Conservation (phyloP, 441 rosid genomes). For the Corymbia calophylla region DNA sequence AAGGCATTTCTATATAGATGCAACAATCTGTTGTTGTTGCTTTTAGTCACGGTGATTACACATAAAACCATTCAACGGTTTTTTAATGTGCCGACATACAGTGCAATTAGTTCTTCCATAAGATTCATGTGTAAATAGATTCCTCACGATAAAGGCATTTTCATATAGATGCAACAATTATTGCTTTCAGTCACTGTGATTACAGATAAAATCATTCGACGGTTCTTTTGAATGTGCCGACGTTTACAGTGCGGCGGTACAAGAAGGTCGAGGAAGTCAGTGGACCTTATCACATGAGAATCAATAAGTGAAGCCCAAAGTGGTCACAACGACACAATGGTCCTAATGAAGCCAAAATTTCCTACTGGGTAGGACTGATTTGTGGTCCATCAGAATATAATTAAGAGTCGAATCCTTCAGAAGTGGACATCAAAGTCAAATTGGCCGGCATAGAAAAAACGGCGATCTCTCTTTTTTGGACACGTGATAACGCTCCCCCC, state of each 20-base stretch:
- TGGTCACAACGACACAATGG: fast-evolving
- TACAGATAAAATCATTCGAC: neutral
- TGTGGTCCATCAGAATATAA: neutral
- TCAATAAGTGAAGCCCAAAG: neutral
- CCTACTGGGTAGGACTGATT: neutral
- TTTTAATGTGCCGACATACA: no score
- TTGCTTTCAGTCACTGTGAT: neutral
- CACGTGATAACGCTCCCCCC: neutral
- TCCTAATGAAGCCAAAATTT: neutral
- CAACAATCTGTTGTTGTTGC: neutral
- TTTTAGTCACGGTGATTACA: neutral
- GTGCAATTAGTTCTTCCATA: neutral
- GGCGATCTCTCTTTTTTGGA: no score
- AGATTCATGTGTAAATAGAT: neutral
- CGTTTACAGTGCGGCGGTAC: neutral
- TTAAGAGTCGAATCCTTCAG: neutral
- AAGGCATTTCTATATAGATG: neutral
- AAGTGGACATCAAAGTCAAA: neutral
- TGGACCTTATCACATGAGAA: neutral
- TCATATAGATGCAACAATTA: neutral
- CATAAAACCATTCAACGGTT: neutral
- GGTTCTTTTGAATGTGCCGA: neutral
- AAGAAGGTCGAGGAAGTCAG: neutral
- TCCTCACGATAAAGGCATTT: neutral
- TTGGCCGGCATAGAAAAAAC: neutral